phyloP scores from a whole-genome alignment of 169 alveolate species.

The Ichthyophthirius multifiliis region DNA sequence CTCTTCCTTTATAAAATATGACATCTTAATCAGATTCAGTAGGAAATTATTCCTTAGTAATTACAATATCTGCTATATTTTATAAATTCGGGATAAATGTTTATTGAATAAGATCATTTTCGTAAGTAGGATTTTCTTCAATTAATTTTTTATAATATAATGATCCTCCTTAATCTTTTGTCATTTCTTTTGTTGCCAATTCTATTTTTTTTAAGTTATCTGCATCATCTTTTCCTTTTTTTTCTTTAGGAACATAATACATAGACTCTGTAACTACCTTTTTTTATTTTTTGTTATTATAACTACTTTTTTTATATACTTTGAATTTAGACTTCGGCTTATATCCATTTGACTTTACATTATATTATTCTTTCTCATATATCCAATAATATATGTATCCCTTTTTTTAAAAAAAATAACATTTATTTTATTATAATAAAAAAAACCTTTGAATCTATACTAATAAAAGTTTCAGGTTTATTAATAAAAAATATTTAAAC shows the following conservation, averaged over 20 bases:
- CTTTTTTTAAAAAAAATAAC: background rate
- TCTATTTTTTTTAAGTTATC: background rate
- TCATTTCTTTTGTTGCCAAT: background rate
- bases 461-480: constrained; percentile 4
- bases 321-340: background rate
- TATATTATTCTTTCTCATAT: background rate
- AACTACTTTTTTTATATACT: background rate
- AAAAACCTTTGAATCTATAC: background rate
- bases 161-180: background rate
- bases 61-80: background rate
- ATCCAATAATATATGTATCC: background rate
- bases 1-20: background rate
- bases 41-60: background rate
- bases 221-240: background rate
- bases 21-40: background rate
- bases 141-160: background rate
- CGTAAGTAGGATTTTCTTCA: background rate
- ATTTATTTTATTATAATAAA: background rate
- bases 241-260: background rate
- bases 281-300: background rate
- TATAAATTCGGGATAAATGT: background rate
- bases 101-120: background rate
- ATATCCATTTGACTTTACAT: background rate
- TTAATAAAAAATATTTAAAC: constrained; percentile 22
- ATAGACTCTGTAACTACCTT: background rate